Percentiles rank a stretch among this genome's conserved stretches.
Evolutionary conservation across 2,329 filamentous ascomycete genomes (phyloP).

Genomic region (Fusarium beomiforme): DNA sequence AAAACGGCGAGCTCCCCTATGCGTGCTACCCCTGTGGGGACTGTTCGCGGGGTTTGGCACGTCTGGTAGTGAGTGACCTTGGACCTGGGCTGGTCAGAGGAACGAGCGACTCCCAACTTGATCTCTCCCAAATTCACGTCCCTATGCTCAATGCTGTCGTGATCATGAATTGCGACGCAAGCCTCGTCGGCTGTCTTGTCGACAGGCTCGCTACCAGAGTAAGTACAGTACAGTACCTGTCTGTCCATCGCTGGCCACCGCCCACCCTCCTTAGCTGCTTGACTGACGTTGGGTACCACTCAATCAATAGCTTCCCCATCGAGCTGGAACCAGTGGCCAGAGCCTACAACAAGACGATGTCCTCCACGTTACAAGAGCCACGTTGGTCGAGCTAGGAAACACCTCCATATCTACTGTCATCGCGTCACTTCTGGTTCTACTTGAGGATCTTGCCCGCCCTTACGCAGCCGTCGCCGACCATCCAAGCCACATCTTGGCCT

Average conservation of each 20-base stretch:
- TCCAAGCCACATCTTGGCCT: conserved; percentile 69
- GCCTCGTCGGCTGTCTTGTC: conserved; percentile 69
- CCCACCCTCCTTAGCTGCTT: not conserved
- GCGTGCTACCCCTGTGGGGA: conserved; percentile 33
- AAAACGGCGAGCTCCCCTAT: conserved; percentile 15
- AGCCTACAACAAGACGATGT: conserved; percentile 70
- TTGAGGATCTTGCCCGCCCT: conserved; percentile 67
- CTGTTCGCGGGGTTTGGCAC: conserved; percentile 37
- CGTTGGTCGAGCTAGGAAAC: conserved; percentile 68
- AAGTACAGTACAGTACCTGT: too few species aligned
- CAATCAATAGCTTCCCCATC: conserved; percentile 70
- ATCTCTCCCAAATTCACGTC: conserved; percentile 15
- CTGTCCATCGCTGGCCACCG: not conserved
- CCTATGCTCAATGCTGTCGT: conserved; percentile 37
- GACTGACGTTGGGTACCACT: conserved; percentile 50
- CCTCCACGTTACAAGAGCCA: conserved; percentile 68
- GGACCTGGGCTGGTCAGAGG: conserved; percentile 1
- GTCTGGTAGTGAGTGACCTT: conserved; percentile 24
- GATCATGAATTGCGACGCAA: conserved; percentile 67
- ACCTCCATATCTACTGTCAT: conserved; percentile 64
- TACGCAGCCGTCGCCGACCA: conserved; percentile 63
- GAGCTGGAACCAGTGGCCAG: conserved; percentile 66
- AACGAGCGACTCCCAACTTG: conserved; percentile 16
- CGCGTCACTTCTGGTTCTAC: conserved; percentile 64
- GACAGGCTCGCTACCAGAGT: conserved; percentile 71